These are phyloP conservation scores for Penicillium hordei DNA, from an alignment of 2,329 filamentous ascomycete species.

Conservation along the genomic window DNA sequence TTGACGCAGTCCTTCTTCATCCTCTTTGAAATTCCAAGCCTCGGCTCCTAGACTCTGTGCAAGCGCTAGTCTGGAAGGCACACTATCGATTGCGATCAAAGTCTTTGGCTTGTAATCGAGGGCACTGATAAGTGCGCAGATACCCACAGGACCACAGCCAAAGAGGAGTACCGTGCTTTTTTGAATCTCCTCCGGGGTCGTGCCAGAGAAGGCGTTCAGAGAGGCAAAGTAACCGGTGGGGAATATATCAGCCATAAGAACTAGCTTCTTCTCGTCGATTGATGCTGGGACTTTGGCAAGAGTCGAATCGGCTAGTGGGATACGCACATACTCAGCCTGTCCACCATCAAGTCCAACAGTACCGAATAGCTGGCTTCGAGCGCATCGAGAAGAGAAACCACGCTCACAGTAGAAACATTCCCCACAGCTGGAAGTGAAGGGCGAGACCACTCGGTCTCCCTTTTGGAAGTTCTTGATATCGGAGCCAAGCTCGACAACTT, in stretches of 20 bases:
- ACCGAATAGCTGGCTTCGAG: constrained; percentile 67
- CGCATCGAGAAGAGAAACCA: constrained; percentile 73
- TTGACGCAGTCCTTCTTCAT: constrained; percentile 57
- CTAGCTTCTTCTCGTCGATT: constrained; percentile 70
- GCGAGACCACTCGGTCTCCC: constrained; percentile 76
- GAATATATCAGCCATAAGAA: constrained; percentile 91
- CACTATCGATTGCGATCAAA: constrained; percentile 74
- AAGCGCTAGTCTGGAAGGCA: constrained; percentile 68
- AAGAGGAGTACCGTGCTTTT: constrained; percentile 62
- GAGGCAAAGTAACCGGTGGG: constrained; percentile 78
- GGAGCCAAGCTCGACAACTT: constrained; percentile 45
- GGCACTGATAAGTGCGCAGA: constrained; percentile 77
- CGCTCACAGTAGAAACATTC: constrained; percentile 80
- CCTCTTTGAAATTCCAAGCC: constrained; percentile 71
- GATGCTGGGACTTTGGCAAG: constrained; percentile 66
- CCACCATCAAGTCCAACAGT: constrained; percentile 68
- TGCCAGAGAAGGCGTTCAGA: constrained; percentile 66
- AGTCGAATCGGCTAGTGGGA: constrained; percentile 77
- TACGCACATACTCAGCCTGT: constrained; percentile 77
- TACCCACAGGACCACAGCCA: constrained; percentile 77
- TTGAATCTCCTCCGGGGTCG: constrained; percentile 49
- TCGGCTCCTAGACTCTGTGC: constrained; percentile 74
- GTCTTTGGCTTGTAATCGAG: constrained; percentile 68
- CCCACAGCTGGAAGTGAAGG: constrained; percentile 75
- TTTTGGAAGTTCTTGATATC: constrained; percentile 65